Evolutionary conservation across 2,329 filamentous ascomycete species (phyloP), one percentile per base, ranked within the genome.

Genomic region (Taxawa tesnikishii): DNA sequence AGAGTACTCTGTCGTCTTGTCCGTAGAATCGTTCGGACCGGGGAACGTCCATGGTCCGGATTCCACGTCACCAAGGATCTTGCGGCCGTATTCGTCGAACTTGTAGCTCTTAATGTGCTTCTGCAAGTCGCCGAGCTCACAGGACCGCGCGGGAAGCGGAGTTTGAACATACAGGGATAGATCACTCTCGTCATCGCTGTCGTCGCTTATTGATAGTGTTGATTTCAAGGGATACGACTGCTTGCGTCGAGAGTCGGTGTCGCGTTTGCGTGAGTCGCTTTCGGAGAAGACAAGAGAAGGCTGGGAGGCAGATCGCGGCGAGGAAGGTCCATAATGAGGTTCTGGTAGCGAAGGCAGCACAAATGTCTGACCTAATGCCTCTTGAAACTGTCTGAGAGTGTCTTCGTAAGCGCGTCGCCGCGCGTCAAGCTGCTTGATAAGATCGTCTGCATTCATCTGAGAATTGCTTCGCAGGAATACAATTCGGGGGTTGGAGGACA

Each of bases 31-130:
- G 28, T 58, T 56, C 12, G 57, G 53, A 7, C 50, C 47, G 8
- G 59, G 54, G 31, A 70, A 65, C 3, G 65, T 53, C 18, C 55
- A 47, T 5, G 53, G 50, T 40, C 68, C 62, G 1, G 55, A 51
- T 29, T 68, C 58, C 7, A 64, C 43, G 11, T 48, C 43, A n/a
- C 54, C 49, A 13, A 68, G 40, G 13, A 67, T 55, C 21, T 50
- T 51, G 33, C 50, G 46, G 11, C 58, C 56, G 39, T 56, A 49
- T 26, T 58, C 47, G 28, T 55, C 53, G 55, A 62, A 67, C 13
- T 49, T 38, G 37, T 65, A 56, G 11, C 42, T 55, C 38, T 51
- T 58, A 25, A 67, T 40, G 43, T 68, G 63, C 6, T 58, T 46
- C 13, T 61, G 52, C 12, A 68, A 42, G 39, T 59, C 53, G 32